Conservation (phyloP, 2,329 filamentous ascomycete genomes). For the Venturia oleaginea region DNA sequence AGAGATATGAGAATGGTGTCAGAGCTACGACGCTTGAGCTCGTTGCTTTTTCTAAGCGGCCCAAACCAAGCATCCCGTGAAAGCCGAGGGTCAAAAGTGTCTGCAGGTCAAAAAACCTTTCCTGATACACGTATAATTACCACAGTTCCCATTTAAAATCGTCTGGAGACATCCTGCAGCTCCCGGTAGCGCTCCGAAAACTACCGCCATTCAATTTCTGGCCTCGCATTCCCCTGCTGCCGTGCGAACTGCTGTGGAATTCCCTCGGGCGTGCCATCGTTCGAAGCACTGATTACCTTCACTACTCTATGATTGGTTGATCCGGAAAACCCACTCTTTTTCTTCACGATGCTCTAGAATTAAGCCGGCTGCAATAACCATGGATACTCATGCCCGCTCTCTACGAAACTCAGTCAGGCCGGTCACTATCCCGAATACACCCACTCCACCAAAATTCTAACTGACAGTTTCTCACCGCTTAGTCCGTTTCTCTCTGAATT, state of each 20-base stretch:
- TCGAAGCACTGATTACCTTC: neutral
- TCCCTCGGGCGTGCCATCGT: neutral
- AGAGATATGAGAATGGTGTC: neutral
- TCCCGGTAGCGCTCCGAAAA: neutral
- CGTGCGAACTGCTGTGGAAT: neutral
- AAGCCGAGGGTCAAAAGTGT: neutral
- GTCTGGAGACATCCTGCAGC: neutral
- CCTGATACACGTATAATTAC: neutral
- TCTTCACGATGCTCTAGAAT: neutral
- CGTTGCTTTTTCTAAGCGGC: neutral
- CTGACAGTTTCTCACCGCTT: neutral
- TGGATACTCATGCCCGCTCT: neutral
- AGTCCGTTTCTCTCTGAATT: too few relatives aligned
- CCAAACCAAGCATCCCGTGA: neutral
- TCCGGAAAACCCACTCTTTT: neutral
- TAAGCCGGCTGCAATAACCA: neutral
- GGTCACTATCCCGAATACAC: neutral
- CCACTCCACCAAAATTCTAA: neutral
- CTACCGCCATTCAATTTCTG: neutral
- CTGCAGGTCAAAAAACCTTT: conserved; percentile 6
- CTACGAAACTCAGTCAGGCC: neutral
- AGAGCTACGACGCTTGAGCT: neutral
- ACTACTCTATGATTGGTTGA: neutral
- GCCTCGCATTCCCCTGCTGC: neutral
- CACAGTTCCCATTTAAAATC: neutral